These are phyloP conservation scores for Diversispora epigaea DNA, from an alignment of 192 early-diverging fungal species.

Conservation along the genomic window DNA sequence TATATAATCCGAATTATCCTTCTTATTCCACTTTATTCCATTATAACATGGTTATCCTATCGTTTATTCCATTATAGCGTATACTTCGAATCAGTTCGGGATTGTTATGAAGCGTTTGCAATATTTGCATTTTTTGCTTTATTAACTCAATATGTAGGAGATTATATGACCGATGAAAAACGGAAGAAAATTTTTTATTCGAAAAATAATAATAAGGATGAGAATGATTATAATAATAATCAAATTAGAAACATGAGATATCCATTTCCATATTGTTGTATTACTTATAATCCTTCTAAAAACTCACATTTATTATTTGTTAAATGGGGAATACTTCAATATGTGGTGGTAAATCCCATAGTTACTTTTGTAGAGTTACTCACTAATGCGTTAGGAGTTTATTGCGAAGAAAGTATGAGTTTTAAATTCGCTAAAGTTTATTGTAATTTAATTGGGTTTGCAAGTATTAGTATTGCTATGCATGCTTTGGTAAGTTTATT, in stretches of 20 bases:
- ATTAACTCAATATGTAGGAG: slow-evolving; percentile 66
- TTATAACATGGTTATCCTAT: slow-evolving; percentile 69
- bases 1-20: slow-evolving; percentile 75
- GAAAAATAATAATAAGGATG: too few species aligned
- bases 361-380: not conserved
- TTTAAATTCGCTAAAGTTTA: not conserved
- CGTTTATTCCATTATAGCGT: slow-evolving; percentile 68
- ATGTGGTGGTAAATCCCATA: not conserved
- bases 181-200: slow-evolving; percentile 39
- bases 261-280: not conserved
- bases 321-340: not conserved
- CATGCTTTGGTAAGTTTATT: not conserved
- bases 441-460: not conserved
- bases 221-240: too few species aligned
- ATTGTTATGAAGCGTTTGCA: slow-evolving; percentile 78
- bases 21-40: slow-evolving; percentile 72
- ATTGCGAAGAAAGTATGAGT: not conserved
- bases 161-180: slow-evolving; percentile 15
- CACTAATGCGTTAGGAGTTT: not conserved
- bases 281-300: not conserved
- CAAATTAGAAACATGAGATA: too few species aligned
- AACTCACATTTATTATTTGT: not conserved
- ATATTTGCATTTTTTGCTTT: slow-evolving; percentile 74
- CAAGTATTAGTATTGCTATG: not conserved
- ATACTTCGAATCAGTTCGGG: slow-evolving; percentile 69